These are phyloP conservation scores for Phtheirospermum japonicum DNA, from an alignment of 257 asterid genomes.

Conservation along the genomic window DNA sequence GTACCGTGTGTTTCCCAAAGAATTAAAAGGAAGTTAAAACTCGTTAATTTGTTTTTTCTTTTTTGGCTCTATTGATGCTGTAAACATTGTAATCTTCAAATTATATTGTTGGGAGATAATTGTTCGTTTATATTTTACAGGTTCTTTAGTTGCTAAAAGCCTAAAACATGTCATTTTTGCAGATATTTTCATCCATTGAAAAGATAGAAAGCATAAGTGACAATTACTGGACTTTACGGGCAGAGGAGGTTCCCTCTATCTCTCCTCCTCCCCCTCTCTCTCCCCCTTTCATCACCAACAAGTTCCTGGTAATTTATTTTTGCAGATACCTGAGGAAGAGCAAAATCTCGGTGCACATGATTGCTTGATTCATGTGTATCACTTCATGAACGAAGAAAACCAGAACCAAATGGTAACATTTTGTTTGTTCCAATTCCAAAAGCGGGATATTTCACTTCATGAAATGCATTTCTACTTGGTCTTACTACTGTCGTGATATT, in stretches of 20 bases:
- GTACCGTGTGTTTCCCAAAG: neutral
- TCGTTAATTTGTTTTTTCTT: neutral
- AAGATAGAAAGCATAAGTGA: conserved; percentile 58
- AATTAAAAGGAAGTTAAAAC: conserved; percentile 20
- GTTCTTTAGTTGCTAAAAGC: conserved; percentile 4
- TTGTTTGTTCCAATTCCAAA: conserved; percentile 17
- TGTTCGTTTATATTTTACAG: conserved; percentile 6
- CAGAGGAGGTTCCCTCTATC: conserved; percentile 67
- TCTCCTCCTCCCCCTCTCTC: too few relatives aligned
- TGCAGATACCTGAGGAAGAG: conserved; percentile 56
- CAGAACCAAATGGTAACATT: conserved; percentile 51
- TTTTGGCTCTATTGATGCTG: conserved; percentile 16
- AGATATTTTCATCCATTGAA: conserved; percentile 57
- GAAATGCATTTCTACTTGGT: conserved; percentile 16
- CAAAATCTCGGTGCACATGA: conserved; percentile 35
- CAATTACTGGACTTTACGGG: conserved; percentile 58
- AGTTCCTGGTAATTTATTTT: conserved; percentile 18
- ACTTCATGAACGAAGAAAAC: conserved; percentile 42
- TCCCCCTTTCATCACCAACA: conserved; percentile 9
- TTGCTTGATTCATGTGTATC: conserved; percentile 60
- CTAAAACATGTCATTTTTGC: conserved; percentile 31
- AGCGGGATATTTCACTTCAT: conserved; percentile 9
- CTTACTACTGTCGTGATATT: conserved; percentile 5
- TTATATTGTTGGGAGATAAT: conserved; percentile 6
- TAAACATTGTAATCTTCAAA: conserved; percentile 15